Percentiles rank a stretch among this genome's conserved stretches.
Conservation (phyloP, 179 eudicot genomes). For the Nepenthes alata region DNA sequence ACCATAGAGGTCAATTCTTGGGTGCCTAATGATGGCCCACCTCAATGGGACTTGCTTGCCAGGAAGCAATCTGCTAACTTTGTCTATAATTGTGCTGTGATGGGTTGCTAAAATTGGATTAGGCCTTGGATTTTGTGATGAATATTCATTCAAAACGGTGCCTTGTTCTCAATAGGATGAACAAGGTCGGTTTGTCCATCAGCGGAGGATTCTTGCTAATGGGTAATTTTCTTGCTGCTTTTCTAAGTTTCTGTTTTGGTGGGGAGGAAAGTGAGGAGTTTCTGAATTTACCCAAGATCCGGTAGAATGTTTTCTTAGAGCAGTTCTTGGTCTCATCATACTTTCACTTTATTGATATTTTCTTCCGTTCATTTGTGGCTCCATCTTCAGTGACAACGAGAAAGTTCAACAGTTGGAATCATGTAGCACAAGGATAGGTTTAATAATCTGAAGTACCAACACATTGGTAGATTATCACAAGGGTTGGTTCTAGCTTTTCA, state of each 20-base stretch:
- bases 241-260: constrained; percentile 15
- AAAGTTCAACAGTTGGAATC: constrained; percentile 18
- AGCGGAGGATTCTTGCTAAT: constrained; percentile 43
- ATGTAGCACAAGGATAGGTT: constrained; percentile 38
- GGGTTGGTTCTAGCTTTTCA: constrained; percentile 22
- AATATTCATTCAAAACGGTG: constrained; percentile 5
- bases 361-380: constrained; percentile 18
- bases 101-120: constrained; percentile 33
- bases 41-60: constrained; percentile 61
- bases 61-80: constrained; percentile 62
- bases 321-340: constrained; percentile 28
- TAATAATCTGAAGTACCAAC: constrained; percentile 37
- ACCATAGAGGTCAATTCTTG: constrained; percentile 69
- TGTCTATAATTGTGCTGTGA: constrained; percentile 93
- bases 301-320: constrained; percentile 27
- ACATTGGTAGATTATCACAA: constrained; percentile 29
- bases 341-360: constrained; percentile 13
- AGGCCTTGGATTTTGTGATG: not conserved
- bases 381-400: constrained; percentile 22
- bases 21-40: constrained; percentile 70
- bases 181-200: constrained; percentile 17
- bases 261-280: constrained; percentile 20
- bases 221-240: constrained; percentile 31
- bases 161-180: constrained; percentile 9
- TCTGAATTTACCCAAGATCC: constrained; percentile 38